Conservation (phyloP, 116 monocot species). For the Cymodocea nodosa region DNA sequence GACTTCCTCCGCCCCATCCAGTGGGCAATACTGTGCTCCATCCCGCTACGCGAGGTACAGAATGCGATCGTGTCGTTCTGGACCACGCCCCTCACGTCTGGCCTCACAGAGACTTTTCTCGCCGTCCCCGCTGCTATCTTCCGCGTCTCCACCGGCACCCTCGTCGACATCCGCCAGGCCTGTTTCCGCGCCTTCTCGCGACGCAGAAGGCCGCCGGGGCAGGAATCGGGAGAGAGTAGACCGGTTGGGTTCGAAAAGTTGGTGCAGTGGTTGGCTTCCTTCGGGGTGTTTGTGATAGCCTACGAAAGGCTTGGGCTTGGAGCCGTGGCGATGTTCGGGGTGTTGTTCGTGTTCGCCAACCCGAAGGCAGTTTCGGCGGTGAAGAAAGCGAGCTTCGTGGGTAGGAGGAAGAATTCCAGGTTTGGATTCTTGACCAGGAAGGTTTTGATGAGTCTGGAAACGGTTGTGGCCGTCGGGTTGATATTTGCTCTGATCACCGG, state of each 20-base stretch:
- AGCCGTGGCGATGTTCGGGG: constrained; percentile 12
- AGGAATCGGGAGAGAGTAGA: background rate
- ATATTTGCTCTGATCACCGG: constrained; percentile 43
- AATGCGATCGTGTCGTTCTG: constrained; percentile 45
- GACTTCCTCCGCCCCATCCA: constrained; percentile 59
- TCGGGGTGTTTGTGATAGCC: constrained; percentile 29
- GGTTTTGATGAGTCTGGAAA: constrained; percentile 20
- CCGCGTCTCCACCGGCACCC: constrained; percentile 28
- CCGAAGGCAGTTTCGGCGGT: constrained; percentile 15
- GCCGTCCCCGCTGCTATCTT: constrained; percentile 35
- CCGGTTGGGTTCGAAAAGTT: constrained; percentile 27
- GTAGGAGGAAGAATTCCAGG: background rate
- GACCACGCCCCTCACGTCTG: constrained; percentile 32
- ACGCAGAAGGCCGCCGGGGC: too few species aligned
- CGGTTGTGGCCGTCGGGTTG: constrained; percentile 40
- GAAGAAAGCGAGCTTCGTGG: constrained; percentile 14
- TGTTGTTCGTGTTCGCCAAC: constrained; percentile 15
- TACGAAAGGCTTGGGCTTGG: constrained; percentile 19
- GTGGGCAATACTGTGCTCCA: constrained; percentile 69
- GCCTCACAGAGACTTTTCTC: constrained; percentile 29
- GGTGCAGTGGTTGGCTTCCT: constrained; percentile 44
- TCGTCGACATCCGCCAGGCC: constrained; percentile 22
- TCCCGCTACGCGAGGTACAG: constrained; percentile 49
- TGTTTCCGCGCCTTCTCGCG: constrained; percentile 1
- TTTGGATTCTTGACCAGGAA: constrained; percentile 16